Evolutionary conservation across 495 filamentous ascomycete genomes (phyloP).

Genomic region (Penicillium robsamsonii): DNA sequence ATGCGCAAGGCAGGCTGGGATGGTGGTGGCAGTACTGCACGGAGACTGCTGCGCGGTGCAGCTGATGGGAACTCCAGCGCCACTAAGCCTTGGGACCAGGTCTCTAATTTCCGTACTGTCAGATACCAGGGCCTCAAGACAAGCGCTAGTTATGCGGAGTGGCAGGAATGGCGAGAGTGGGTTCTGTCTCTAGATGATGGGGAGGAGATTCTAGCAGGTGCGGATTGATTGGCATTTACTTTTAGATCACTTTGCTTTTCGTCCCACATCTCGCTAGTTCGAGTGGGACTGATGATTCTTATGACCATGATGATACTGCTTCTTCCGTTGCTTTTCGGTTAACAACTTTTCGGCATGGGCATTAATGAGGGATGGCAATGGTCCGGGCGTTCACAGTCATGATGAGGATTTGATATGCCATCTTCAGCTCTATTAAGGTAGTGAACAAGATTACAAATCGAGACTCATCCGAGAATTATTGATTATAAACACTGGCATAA

Average conservation of each 20-base stretch:
- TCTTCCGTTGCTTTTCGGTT: not conserved
- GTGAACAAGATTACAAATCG: not conserved
- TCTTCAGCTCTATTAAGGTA: not conserved
- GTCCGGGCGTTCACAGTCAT: not conserved
- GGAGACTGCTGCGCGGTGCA: conserved; percentile 36
- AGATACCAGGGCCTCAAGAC: conserved; percentile 79
- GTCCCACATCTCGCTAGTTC: not conserved
- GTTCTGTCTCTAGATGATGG: conserved; percentile 47
- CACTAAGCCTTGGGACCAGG: conserved; percentile 62
- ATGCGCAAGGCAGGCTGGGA: conserved; percentile 94
- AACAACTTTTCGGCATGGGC: not conserved
- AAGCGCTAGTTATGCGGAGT: conserved; percentile 66
- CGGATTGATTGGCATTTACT: conserved; percentile 4
- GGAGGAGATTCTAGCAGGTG: conserved; percentile 19
- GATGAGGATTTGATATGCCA: not conserved
- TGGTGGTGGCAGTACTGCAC: conserved; percentile 51
- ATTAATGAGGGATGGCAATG: not conserved
- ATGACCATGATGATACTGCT: conserved; percentile 16
- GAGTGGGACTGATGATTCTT: conserved; percentile 2
- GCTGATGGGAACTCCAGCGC: conserved; percentile 13
- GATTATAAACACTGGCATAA: conserved; percentile 5
- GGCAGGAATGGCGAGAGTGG: conserved; percentile 76
- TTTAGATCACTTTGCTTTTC: conserved; percentile 1
- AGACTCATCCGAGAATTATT: not conserved
- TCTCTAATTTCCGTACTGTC: conserved; percentile 67